phyloP scores from a whole-genome alignment of 2,329 filamentous ascomycete genomes.

The Zasmidium angulare region DNA sequence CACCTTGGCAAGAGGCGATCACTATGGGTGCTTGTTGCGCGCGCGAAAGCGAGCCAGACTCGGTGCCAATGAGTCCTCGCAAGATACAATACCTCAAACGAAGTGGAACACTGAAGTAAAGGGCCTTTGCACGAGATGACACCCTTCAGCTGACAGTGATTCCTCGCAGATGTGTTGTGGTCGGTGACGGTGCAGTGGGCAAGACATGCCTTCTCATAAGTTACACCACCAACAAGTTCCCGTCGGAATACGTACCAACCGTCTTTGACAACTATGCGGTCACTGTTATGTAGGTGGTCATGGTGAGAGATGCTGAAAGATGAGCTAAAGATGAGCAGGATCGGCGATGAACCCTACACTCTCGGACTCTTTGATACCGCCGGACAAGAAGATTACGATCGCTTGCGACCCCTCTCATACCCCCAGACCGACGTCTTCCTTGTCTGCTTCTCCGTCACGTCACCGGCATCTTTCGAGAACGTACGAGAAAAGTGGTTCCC shows the following conservation, averaged over 20 bases:
- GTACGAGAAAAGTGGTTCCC: slow-evolving; percentile 99
- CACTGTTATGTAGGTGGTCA: slow-evolving; percentile 72
- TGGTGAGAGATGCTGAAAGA: background rate
- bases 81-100: background rate
- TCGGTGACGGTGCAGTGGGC: slow-evolving; percentile 98
- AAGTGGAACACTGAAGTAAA: slow-evolving; percentile 3
- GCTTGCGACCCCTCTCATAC: slow-evolving; percentile 92
- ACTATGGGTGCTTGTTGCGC: background rate
- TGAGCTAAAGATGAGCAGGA: slow-evolving; percentile 62
- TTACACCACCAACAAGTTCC: slow-evolving; percentile 99
- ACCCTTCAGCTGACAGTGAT: slow-evolving; percentile 14
- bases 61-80: background rate
- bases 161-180: slow-evolving; percentile 81
- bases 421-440: slow-evolving; percentile 98
- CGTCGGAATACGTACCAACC: slow-evolving; percentile 98
- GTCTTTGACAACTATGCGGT: slow-evolving; percentile 99
- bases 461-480: slow-evolving; percentile 97
- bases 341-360: slow-evolving; percentile 97
- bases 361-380: slow-evolving; percentile 97
- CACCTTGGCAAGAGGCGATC: background rate
- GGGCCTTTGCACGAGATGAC: slow-evolving; percentile 1
- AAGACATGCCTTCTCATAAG: slow-evolving; percentile 99
- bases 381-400: slow-evolving; percentile 98
- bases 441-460: slow-evolving; percentile 97
- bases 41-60: background rate